phyloP scores from a whole-genome alignment of 2,329 filamentous ascomycete genomes.

The Helotiales sp. region DNA sequence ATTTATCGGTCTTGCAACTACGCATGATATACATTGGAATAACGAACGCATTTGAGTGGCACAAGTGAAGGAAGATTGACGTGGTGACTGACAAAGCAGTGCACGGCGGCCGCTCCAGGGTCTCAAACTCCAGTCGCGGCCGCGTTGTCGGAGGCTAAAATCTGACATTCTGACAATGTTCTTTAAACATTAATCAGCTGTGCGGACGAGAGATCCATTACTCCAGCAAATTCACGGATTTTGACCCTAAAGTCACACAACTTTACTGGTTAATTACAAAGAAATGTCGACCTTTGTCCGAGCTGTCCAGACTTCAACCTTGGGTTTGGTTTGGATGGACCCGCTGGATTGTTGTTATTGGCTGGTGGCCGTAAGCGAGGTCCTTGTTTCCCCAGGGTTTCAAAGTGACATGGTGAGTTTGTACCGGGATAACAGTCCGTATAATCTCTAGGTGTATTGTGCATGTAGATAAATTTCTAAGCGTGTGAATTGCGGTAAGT shows the following conservation, averaged over 20 bases:
- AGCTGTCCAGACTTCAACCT: not conserved
- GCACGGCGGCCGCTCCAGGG: not conserved
- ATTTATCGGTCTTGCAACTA: no score
- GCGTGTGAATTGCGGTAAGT: no score
- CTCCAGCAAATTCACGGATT: not conserved
- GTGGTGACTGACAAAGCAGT: no score
- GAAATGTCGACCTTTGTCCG: not conserved
- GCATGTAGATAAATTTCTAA: not conserved
- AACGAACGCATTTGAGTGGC: no score
- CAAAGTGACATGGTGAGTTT: no score
- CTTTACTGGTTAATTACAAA: not conserved
- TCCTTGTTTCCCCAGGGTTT: not conserved
- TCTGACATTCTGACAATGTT: not conserved
- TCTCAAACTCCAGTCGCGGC: not conserved
- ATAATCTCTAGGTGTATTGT: no score
- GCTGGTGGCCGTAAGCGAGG: not conserved
- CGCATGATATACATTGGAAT: no score
- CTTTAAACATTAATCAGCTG: not conserved
- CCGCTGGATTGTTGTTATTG: not conserved
- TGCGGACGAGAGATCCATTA: not conserved
- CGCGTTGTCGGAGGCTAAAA: not conserved
- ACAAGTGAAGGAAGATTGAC: no score
- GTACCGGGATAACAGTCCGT: no score
- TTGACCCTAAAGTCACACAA: not conserved
- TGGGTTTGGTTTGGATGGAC: no score